These are phyloP conservation scores for Phytopythium ostracodes DNA, from an alignment of 352 stramenopile species.

Conservation along the genomic window DNA sequence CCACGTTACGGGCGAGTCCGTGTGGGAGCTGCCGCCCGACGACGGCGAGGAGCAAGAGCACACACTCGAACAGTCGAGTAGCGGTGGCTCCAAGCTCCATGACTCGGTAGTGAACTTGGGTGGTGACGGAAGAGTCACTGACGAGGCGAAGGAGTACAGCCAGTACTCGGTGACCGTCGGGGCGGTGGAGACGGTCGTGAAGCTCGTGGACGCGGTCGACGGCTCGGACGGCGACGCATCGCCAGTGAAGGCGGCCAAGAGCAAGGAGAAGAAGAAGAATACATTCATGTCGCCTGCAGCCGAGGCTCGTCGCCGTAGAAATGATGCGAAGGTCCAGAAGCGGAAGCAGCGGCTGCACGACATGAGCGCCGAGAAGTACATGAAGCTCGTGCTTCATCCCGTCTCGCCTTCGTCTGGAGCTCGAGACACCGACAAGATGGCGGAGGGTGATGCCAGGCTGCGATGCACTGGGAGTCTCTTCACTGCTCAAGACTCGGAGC, in stretches of 20 bases:
- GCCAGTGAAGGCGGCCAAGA: constrained; percentile 2
- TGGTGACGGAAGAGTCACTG: background rate
- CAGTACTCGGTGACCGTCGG: constrained; percentile 37
- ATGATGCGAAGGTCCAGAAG: constrained; percentile 34
- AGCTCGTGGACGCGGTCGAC: constrained; percentile 33
- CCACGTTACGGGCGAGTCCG: constrained; percentile 51
- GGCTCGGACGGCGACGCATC: background rate
- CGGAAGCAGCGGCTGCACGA: constrained; percentile 33
- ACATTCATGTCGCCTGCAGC: constrained; percentile 49
- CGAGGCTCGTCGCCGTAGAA: constrained; percentile 43
- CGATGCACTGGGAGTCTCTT: constrained; percentile 43
- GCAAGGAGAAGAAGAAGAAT: constrained; percentile 23
- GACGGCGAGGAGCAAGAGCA: constrained; percentile 15
- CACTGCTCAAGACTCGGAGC: constrained; percentile 34
- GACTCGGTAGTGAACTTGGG: background rate
- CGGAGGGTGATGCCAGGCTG: constrained; percentile 11
- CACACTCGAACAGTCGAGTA: background rate
- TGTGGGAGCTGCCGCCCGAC: constrained; percentile 62
- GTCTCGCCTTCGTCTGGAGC: constrained; percentile 8
- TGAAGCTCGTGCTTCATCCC: constrained; percentile 32
- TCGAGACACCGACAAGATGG: background rate
- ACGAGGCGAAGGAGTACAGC: constrained; percentile 17
- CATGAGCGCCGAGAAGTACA: constrained; percentile 28
- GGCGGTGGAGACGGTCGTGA: constrained; percentile 42
- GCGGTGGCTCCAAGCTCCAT: constrained; percentile 2